Conservation (phyloP, 2,329 filamentous ascomycete species). For the Didymella exigua region DNA sequence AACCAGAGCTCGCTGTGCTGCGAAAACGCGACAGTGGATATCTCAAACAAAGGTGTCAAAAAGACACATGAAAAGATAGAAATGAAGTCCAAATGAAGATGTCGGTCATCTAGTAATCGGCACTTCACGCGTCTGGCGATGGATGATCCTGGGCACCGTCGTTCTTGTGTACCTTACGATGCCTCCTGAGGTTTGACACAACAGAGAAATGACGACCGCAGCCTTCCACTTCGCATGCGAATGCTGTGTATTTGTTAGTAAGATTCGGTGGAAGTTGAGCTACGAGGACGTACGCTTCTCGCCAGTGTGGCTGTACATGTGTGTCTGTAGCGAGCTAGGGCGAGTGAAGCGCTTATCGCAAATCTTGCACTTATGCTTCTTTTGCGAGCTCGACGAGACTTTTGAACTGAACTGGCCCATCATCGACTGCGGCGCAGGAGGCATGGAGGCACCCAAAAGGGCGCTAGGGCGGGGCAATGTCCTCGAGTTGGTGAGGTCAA, state of each 20-base stretch:
- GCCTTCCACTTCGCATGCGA: slow-evolving; percentile 90
- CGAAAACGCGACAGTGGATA: slow-evolving; percentile 45
- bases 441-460: slow-evolving; percentile 64
- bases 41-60: slow-evolving; percentile 41
- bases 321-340: slow-evolving; percentile 91
- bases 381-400: slow-evolving; percentile 91
- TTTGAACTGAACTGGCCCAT: slow-evolving; percentile 99
- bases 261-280: background rate
- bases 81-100: slow-evolving; percentile 22
- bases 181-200: slow-evolving; percentile 90
- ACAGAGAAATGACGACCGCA: slow-evolving; percentile 97
- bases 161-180: slow-evolving; percentile 94
- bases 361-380: slow-evolving; percentile 99
- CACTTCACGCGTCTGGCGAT: slow-evolving; percentile 52
- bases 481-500: slow-evolving; percentile 78
- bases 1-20: slow-evolving; percentile 32
- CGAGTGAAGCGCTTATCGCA: slow-evolving; percentile 97
- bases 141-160: slow-evolving; percentile 58
- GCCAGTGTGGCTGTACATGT: slow-evolving; percentile 98
- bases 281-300: slow-evolving; percentile 81
- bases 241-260: slow-evolving; percentile 63
- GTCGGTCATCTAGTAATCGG: slow-evolving; percentile 35
- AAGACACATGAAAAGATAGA: slow-evolving; percentile 26
- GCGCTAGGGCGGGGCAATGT: slow-evolving; percentile 81
- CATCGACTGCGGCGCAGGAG: slow-evolving; percentile 92